Evolutionary conservation across 1,284 basidiomycete species (phyloP).

Genomic region (Peniophora sp.): DNA sequence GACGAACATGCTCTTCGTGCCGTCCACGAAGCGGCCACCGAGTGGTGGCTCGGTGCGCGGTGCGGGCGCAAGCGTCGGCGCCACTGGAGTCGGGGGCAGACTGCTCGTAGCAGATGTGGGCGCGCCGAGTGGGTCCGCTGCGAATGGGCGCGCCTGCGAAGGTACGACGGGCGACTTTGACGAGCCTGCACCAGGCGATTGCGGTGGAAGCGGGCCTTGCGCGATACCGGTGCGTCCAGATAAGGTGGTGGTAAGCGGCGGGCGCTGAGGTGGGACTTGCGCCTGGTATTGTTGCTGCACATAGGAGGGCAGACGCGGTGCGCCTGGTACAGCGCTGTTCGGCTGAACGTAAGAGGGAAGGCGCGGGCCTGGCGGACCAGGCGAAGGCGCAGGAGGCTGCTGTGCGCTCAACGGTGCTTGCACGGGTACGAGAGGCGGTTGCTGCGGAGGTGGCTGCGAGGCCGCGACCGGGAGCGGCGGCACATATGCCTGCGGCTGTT

Average conservation of each 20-base stretch:
- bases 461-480: conserved; percentile 5
- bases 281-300: background rate
- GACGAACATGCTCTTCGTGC: conserved; percentile 72
- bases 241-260: background rate
- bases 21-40: conserved; percentile 60
- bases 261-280: conserved; percentile 1
- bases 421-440: no score
- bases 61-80: conserved; percentile 1
- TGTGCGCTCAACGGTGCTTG: no score
- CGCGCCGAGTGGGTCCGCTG: conserved; percentile 13
- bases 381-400: no score
- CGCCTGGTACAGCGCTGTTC: no score
- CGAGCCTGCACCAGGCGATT: conserved; percentile 47
- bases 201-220: conserved; percentile 25
- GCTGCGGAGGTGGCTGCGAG: no score
- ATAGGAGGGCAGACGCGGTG: background rate
- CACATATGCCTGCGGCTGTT: conserved; percentile 2
- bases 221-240: conserved; percentile 10
- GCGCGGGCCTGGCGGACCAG: no score
- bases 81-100: conserved; percentile 2
- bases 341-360: no score
- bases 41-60: conserved; percentile 37
- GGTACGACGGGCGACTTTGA: conserved; percentile 20
- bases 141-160: conserved; percentile 3
- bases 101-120: background rate